Conservation (phyloP, 768 basidiomycete genomes). For the Kwoniella sp. region DNA sequence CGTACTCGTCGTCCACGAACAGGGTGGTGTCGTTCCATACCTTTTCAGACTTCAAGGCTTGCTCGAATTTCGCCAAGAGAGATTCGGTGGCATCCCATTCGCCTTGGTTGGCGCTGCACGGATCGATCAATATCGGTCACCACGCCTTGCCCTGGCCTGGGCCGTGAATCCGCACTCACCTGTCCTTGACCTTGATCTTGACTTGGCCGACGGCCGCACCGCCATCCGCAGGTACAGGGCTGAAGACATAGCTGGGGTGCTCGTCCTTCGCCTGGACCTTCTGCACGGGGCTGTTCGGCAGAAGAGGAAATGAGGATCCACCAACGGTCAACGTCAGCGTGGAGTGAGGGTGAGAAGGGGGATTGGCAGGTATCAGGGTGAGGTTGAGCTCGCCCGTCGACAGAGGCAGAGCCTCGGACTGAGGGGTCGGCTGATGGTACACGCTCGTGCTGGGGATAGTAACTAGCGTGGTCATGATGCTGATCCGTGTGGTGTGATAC, state of each 20-base stretch:
- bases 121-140: no score
- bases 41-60: conserved; percentile 28
- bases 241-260: conserved; percentile 42
- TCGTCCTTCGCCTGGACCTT: conserved; percentile 37
- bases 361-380: conserved; percentile 40
- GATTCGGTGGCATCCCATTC: conserved; percentile 46
- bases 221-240: conserved; percentile 35
- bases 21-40: conserved; percentile 43
- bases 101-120: conserved; percentile 23
- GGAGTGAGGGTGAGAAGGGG: conserved; percentile 33
- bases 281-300: conserved; percentile 34
- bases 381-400: conserved; percentile 39
- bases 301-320: conserved; percentile 36
- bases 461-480: conserved; percentile 39
- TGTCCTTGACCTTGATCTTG: conserved; percentile 34
- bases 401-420: conserved; percentile 29
- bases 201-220: conserved; percentile 40
- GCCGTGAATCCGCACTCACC: no score
- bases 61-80: conserved; percentile 30
- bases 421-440: conserved; percentile 37
- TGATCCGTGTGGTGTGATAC: background rate
- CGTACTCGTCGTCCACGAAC: conserved; percentile 43
- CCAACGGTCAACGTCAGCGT: conserved; percentile 43
- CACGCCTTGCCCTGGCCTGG: no score
- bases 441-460: conserved; percentile 34